Base-by-base conservation (phyloP, 179 eudicot genomes). In the Patellifolia procumbens region DNA sequence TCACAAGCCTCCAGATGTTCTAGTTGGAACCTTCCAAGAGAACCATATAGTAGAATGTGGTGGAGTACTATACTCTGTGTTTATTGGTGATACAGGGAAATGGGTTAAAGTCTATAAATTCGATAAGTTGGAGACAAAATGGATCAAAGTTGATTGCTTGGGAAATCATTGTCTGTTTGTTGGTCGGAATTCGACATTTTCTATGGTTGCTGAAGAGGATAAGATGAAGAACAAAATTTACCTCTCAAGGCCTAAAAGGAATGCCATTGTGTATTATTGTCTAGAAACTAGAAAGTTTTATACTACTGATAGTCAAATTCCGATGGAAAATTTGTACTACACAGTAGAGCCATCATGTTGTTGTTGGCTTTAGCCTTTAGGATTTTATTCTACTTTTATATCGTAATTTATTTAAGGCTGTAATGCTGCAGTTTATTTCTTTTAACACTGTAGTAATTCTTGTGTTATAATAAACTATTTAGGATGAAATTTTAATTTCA, bases 301-400 rank as follows among this genome's bases (percentile, higher is more conserved):
- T 32, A 26, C 29, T 19, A 11, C 19, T n/a, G 34, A n/a, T 7
- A 29, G 60, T 48, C 61, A 74, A n/a, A 46, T 32, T 2, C 15
- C 31, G 3, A 19, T 48, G 60, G 59, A 74, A 22, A 16, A 74
- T 34, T 62, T 74, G 0, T 63, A 28, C 5, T 22, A 26, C 43
- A 37, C 24, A 20, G 13, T 0, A 24, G 59, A 46, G 60, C 46
- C 35, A 20, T 46, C 22, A 17, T 56, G 9, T 0, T 62, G 77
- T 45, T 62, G 59, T 34, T 74, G 77, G 77, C 28, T 62, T 12
- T 74, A 46, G n/a, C 48, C 56, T 17, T n/a, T n/a, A n/a, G n/a
- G n/a, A n/a, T n/a, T n/a, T n/a, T n/a, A n/a, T n/a, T n/a, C n/a
- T n/a, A n/a, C n/a, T n/a, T n/a, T n/a, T n/a, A n/a, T n/a, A n/a